Evolutionary conservation across 192 early-diverging fungal species (phyloP).

Genomic region (Linnemannia zychae): DNA sequence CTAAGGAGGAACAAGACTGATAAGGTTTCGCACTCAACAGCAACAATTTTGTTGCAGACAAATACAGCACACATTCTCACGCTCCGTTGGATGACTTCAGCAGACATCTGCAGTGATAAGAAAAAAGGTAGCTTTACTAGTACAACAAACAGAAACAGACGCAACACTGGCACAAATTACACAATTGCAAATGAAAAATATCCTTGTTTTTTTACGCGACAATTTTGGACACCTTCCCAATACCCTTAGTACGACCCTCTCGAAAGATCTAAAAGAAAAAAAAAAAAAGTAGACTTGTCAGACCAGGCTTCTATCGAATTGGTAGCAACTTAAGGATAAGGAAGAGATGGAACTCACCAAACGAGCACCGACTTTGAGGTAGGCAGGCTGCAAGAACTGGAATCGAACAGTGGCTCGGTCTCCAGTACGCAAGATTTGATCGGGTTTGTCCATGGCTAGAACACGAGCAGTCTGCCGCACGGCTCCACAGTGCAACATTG

Average conservation of each 20-base stretch:
- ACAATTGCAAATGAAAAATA: not conserved
- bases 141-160: constrained; percentile 2
- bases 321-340: too few relatives aligned
- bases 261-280: constrained; percentile 70
- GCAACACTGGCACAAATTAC: not conserved
- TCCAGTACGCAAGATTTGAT: constrained; percentile 83
- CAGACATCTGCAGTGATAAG: not conserved
- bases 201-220: constrained; percentile 34
- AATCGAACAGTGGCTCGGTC: constrained; percentile 80
- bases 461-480: constrained; percentile 91
- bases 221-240: constrained; percentile 83
- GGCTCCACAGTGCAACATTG: constrained; percentile 93
- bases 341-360: constrained; percentile 54
- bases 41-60: not conserved
- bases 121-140: not conserved
- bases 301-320: not conserved
- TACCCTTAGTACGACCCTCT: constrained; percentile 90
- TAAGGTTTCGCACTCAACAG: not conserved
- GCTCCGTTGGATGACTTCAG: not conserved
- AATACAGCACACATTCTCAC: not conserved
- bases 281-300: not conserved
- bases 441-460: constrained; percentile 72
- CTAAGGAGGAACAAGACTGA: not conserved
- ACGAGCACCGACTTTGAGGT: constrained; percentile 68
- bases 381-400: constrained; percentile 85